Evolutionary conservation across 1,139 yeast species (phyloP), one percentile per base, ranked within the genome.

Genomic region (Zygoascus sp.): DNA sequence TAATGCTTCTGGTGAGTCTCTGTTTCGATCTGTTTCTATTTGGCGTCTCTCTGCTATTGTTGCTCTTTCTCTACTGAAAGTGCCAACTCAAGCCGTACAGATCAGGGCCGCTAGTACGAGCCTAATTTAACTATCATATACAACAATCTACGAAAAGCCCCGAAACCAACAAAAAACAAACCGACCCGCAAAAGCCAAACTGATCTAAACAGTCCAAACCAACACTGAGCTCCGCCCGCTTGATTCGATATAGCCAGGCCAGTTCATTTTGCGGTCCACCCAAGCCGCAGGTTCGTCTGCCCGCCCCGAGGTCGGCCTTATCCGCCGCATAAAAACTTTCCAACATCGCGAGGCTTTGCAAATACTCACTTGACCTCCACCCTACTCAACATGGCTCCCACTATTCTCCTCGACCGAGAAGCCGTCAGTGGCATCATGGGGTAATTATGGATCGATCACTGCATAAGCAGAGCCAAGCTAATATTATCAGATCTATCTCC

Each of bases 361-460:
- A 19, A 20, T 30, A 30, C 3, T 30, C 34, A 7, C 32, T 23
- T 17, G 39, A 15, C n/a, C 21, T 13, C 25, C 4, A 17, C 28
- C 25, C 20, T 9, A 30, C 43, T 22, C 22, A 53, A 50, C 54
- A 40, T 52, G 15, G 43, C 45, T 16, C 61, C 58, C 16, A 46
- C 50, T 27, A 47, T 52, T 19, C 41, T 50, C 28, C 47, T 85
- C 49, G 86, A 82, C 58, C 81, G 88, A n/a, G 80, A 80, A 56
- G 86, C 87, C 9, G 79, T 88, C 34, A 83, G 94, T 61, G 96
- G 95, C 4, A 84, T 88, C 51, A 79, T 92, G 19, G 96, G 96
- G 58, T 65, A 58, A 16, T 66, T 53, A 11, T 38, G n/a, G 13
- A 34, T n/a, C 17, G 5, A 23, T 4, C 16, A 36, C 21, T 19